Evolutionary conservation across 1,284 basidiomycete species (phyloP).

Genomic region (Pyrrhoderma lamaoense): DNA sequence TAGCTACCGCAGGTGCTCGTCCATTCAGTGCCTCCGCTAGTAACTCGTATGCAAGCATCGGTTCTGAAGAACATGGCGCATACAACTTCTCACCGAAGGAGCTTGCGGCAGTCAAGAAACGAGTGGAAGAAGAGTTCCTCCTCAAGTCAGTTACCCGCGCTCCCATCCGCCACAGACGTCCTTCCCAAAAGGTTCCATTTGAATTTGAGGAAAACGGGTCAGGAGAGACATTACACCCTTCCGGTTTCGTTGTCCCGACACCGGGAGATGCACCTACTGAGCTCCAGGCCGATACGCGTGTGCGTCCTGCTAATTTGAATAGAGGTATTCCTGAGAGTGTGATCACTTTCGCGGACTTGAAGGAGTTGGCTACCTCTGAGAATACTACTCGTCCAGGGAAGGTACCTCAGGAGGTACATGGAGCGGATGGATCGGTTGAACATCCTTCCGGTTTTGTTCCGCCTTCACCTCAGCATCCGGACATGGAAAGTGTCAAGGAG

Average conservation of each 20-base stretch:
- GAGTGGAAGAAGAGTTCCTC: slow-evolving; percentile 14
- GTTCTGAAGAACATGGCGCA: slow-evolving; percentile 5
- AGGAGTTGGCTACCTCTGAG: slow-evolving; percentile 11
- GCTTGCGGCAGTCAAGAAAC: slow-evolving; percentile 10
- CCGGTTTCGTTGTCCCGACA: slow-evolving; percentile 12
- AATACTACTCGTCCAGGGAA: slow-evolving; percentile 4
- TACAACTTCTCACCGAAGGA: slow-evolving; percentile 12
- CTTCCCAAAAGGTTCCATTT: slow-evolving; percentile 6
- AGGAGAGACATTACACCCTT: slow-evolving; percentile 5
- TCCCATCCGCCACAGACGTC: neutral
- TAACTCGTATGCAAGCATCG: no score
- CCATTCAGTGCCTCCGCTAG: slow-evolving; percentile 2
- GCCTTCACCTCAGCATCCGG: slow-evolving; percentile 23
- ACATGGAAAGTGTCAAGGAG: slow-evolving; percentile 9
- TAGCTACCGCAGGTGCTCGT: neutral
- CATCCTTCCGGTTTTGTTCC: slow-evolving; percentile 30
- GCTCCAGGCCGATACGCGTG: slow-evolving; percentile 1
- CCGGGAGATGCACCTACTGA: slow-evolving; percentile 5
- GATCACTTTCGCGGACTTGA: slow-evolving; percentile 9
- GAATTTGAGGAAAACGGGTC: neutral
- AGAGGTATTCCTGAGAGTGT: slow-evolving; percentile 12
- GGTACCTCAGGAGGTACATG: slow-evolving; percentile 23
- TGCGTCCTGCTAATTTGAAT: neutral
- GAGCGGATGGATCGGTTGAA: slow-evolving; percentile 26
- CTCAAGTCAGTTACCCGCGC: slow-evolving; percentile 7